Base-by-base conservation (phyloP, 441 rosid genomes). In the Arabidopsis hybrid region DNA sequence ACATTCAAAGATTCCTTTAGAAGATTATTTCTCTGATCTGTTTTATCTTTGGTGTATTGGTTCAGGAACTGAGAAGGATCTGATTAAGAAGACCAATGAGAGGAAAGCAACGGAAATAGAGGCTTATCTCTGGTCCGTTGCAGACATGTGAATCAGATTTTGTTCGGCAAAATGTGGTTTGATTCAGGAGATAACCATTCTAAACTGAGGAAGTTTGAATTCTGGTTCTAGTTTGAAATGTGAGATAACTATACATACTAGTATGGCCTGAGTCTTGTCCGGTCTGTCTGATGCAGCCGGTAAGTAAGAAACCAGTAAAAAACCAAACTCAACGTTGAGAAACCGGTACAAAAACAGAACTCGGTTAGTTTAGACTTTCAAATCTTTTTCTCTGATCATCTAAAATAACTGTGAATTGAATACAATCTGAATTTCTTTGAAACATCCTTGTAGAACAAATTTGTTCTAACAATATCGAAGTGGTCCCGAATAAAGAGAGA, bases 41-140 rank as follows among this genome's bases (percentile, higher is more conserved):
- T 7, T 6, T 13, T 26, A 29, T 29, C 35, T 70, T 16, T n/a
- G 40, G 60, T 65, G 21, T 46, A 42, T 47, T 65, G 67, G 58
- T 38, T 77, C 72, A 90, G 99, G 99, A 26, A 84, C 73, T 69
- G 99, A 95, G 86, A 90, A 91, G 79, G 65, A 81, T 42, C 43
- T 87, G 87, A 86, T 92, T 75, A 83, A 79, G 60, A 86, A 87
- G 74, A 11, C 35, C 43, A 95, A 89, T 43, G 97, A 95, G 80
- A 92, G 84, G 67, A 83, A 67, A 72, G 99, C 99, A 43, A 89
- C 93, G 0, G 95, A 95, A 73, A 83, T 69, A 77, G 99, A 95
- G 80, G 96, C 98, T 52, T 95, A 92, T 77, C 86, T 92, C 3
- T 95, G 99, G 99, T 84, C 98, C 6, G 96, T 91, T 12, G 79